Evolutionary conservation across 2,329 filamentous ascomycete genomes (phyloP).

Genomic region (Whalleya microplaca): DNA sequence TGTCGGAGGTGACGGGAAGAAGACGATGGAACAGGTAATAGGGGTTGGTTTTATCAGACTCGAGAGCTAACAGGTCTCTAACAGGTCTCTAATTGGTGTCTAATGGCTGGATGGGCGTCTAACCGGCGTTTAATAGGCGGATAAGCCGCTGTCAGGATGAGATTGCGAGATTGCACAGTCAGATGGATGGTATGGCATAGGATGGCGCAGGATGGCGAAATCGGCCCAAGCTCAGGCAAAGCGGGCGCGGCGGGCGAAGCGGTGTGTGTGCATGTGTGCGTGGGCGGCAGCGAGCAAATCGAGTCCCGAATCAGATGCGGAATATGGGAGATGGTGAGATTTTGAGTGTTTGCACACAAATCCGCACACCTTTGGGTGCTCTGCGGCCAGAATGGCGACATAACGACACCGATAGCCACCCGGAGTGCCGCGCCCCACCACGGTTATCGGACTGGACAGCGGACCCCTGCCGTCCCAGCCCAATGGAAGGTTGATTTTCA

Average conservation of each 20-base stretch:
- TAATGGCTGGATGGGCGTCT: too few species aligned
- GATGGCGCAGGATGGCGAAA: slow-evolving; percentile 26
- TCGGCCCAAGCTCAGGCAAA: slow-evolving; percentile 9
- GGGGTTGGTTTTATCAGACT: too few species aligned
- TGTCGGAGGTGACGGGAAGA: neutral
- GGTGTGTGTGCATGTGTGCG: too few species aligned
- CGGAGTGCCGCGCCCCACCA: slow-evolving; percentile 27
- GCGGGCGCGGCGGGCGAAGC: too few species aligned
- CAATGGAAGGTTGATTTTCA: neutral
- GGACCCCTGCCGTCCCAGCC: neutral
- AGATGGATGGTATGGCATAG: too few species aligned
- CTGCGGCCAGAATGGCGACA: slow-evolving; percentile 45
- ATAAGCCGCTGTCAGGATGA: too few species aligned
- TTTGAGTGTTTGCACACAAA: slow-evolving; percentile 37
- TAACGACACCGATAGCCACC: slow-evolving; percentile 37
- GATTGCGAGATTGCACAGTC: slow-evolving; percentile 24
- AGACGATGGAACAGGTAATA: neutral
- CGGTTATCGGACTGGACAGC: slow-evolving; percentile 30
- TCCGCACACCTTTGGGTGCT: slow-evolving; percentile 37
- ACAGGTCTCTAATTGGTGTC: too few species aligned
- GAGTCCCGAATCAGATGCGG: neutral
- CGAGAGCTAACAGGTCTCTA: too few species aligned
- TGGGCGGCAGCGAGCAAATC: neutral
- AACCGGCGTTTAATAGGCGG: too few species aligned
- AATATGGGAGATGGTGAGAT: neutral